A percentile compares a stretch with the other conserved stretches of the same genome.
These are phyloP conservation scores for Colletotrichum incanum DNA, from an alignment of 2,329 filamentous ascomycete species.

Conservation along the genomic window DNA sequence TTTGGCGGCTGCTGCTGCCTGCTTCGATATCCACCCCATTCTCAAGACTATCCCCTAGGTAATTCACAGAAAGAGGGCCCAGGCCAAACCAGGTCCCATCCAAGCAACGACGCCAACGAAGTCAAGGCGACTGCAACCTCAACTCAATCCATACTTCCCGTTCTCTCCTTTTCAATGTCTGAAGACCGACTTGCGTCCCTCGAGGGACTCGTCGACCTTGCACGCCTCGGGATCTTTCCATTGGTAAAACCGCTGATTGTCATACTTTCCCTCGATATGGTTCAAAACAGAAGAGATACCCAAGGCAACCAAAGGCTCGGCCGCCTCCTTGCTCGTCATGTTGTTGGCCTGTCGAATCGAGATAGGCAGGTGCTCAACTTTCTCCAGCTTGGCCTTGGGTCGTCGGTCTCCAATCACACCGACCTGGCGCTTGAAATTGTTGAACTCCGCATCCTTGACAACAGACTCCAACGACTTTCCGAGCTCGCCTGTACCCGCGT, in stretches of 20 bases:
- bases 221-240: conserved; percentile 28
- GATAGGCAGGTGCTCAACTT: conserved; percentile 49
- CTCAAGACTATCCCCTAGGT: conserved; percentile 28
- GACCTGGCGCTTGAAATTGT: conserved; percentile 49
- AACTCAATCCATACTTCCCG: background rate
- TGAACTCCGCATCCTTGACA: conserved; percentile 51
- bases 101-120: conserved; percentile 38
- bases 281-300: conserved; percentile 52
- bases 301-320: conserved; percentile 61
- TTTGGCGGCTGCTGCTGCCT: conserved; percentile 1
- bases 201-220: conserved; percentile 24
- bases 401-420: conserved; percentile 58
- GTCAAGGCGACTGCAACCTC: conserved; percentile 23
- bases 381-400: conserved; percentile 47
- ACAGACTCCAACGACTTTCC: conserved; percentile 52
- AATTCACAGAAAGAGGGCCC: conserved; percentile 30
- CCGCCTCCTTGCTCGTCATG: conserved; percentile 57
- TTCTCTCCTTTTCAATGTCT: conserved; percentile 18
- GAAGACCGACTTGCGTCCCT: conserved; percentile 30
- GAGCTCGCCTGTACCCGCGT: conserved; percentile 56
- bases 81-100: conserved; percentile 39
- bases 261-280: conserved; percentile 31
- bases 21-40: conserved; percentile 18
- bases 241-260: conserved; percentile 8
- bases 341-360: conserved; percentile 56